Evolutionary conservation across 345 rosid species (phyloP).

Genomic region (Rhodamnia argentea): DNA sequence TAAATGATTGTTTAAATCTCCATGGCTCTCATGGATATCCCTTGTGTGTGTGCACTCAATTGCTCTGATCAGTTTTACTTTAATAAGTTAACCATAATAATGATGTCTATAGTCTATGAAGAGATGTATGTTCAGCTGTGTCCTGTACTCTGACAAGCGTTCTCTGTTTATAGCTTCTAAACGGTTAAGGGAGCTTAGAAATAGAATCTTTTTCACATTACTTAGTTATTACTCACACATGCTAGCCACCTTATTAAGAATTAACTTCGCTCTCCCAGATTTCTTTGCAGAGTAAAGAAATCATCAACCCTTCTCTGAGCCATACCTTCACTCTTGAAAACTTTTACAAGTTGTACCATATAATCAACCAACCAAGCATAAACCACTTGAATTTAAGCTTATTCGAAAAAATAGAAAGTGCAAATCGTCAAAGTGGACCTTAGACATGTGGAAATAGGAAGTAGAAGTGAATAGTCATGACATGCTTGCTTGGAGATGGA

Average conservation of each 20-base stretch:
- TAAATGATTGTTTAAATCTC: background rate
- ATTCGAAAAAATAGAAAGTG: background rate
- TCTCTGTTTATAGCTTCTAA: background rate
- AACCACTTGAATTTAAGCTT: background rate
- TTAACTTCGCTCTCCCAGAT: background rate
- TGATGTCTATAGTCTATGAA: background rate
- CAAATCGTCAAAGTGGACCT: background rate
- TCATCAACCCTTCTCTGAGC: background rate
- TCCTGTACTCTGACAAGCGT: background rate
- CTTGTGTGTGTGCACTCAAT: background rate
- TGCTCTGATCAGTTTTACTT: background rate
- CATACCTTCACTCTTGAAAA: background rate
- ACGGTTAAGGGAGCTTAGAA: background rate
- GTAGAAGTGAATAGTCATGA: background rate
- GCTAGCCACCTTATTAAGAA: background rate
- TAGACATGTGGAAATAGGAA: background rate
- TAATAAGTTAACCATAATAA: background rate
- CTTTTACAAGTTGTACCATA: background rate
- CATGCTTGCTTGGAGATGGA: background rate
- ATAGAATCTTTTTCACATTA: background rate
- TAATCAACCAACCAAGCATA: background rate
- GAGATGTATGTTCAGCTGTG: background rate
- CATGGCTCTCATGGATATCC: background rate
- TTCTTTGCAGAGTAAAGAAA: background rate
- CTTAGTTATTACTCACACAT: background rate